Conservation (phyloP, 2,329 filamentous ascomycete species). For the Rutstroemia sp. region DNA sequence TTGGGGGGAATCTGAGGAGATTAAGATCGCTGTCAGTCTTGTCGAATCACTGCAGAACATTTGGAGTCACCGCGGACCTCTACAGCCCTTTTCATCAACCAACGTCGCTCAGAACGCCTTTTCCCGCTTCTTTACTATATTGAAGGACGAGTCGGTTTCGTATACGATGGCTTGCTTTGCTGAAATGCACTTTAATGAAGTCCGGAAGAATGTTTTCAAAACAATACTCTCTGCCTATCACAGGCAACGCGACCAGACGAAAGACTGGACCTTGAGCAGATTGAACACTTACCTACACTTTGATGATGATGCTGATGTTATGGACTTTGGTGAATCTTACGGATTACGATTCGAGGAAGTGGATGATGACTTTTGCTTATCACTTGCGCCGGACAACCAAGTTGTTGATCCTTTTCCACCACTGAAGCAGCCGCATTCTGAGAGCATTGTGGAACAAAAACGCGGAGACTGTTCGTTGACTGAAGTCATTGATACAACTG, state of each 20-base stretch:
- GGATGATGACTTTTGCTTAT: conserved; percentile 29
- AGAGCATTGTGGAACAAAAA: conserved; percentile 51
- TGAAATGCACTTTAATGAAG: conserved; percentile 56
- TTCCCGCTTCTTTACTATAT: conserved; percentile 51
- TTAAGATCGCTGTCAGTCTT: conserved; percentile 55
- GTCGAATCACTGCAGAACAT: conserved; percentile 54
- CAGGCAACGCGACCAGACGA: conserved; percentile 48
- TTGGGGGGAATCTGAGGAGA: conserved; percentile 49
- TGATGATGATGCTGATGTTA: conserved; percentile 59
- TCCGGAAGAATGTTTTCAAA: conserved; percentile 51
- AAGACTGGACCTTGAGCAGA: conserved; percentile 50
- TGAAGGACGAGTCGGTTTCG: conserved; percentile 48
- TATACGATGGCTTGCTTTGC: conserved; percentile 66
- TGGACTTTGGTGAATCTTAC: conserved; percentile 55
- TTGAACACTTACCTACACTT: conserved; percentile 56
- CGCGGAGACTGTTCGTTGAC: conserved; percentile 44
- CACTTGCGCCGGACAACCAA: conserved; percentile 21
- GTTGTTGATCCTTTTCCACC: conserved; percentile 37
- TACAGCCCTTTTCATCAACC: conserved; percentile 35
- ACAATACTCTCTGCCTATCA: conserved; percentile 48
- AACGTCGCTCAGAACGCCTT: conserved; percentile 41
- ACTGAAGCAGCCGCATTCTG: conserved; percentile 49
- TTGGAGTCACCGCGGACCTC: conserved; percentile 48
- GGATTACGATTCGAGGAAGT: conserved; percentile 44
- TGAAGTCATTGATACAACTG: conserved; percentile 47